These are phyloP conservation scores for Hypoxylon sp. DNA, from an alignment of 2,329 filamentous ascomycete species.

Conservation along the genomic window DNA sequence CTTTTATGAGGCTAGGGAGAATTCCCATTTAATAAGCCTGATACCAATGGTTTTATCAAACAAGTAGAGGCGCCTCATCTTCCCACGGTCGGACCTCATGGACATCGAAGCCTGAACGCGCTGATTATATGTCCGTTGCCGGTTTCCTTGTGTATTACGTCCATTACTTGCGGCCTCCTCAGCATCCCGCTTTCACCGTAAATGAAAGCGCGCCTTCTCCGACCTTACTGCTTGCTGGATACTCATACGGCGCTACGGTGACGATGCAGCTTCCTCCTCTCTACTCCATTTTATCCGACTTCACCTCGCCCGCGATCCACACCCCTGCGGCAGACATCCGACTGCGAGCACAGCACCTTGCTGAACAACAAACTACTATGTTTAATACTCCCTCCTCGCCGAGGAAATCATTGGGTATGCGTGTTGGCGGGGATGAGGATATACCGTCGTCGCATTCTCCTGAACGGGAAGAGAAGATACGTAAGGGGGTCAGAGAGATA, in stretches of 20 bases:
- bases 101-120: slow-evolving; percentile 83
- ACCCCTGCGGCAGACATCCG: slow-evolving; percentile 77
- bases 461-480: slow-evolving; percentile 62
- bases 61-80: slow-evolving; percentile 76
- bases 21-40: neutral
- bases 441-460: slow-evolving; percentile 55
- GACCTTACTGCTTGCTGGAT: slow-evolving; percentile 74
- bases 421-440: slow-evolving; percentile 64
- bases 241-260: slow-evolving; percentile 91
- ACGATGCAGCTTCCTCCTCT: slow-evolving; percentile 77
- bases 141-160: slow-evolving; percentile 84
- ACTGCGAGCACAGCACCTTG: slow-evolving; percentile 75
- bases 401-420: slow-evolving; percentile 57
- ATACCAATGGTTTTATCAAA: slow-evolving; percentile 26
- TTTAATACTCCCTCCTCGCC: slow-evolving; percentile 53
- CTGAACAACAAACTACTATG: slow-evolving; percentile 69
- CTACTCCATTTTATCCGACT: slow-evolving; percentile 69
- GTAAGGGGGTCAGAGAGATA: slow-evolving; percentile 62
- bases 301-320: slow-evolving; percentile 64
- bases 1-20: neutral
- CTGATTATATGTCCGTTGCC: slow-evolving; percentile 86
- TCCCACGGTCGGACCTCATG: slow-evolving; percentile 87
- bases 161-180: slow-evolving; percentile 64
- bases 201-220: slow-evolving; percentile 26
- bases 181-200: slow-evolving; percentile 47